Conservation (phyloP, 768 basidiomycete genomes). For the Lactarius vividus region DNA sequence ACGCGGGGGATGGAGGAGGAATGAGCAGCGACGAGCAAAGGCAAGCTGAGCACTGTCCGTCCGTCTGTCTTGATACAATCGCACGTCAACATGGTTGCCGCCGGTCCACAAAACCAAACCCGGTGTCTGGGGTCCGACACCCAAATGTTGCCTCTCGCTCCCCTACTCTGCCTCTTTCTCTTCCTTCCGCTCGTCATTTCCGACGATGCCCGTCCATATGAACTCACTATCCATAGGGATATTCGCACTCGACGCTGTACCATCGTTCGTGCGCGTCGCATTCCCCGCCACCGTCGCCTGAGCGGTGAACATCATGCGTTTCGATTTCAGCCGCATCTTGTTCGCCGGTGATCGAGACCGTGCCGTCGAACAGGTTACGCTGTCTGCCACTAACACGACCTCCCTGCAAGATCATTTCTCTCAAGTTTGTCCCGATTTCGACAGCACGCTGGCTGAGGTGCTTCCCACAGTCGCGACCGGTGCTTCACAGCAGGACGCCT, state of each 20-base stretch:
- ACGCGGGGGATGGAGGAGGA: neutral
- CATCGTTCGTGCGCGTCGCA: slow-evolving; percentile 10
- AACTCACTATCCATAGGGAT: slow-evolving; percentile 29
- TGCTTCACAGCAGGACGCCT: slow-evolving; percentile 9
- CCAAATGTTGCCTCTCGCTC: neutral
- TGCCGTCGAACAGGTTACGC: slow-evolving; percentile 14
- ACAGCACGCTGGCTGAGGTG: neutral
- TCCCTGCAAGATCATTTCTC: slow-evolving; percentile 3
- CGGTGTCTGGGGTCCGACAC: neutral
- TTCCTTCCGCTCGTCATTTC: neutral
- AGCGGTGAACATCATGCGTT: slow-evolving; percentile 19
- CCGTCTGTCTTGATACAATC: neutral
- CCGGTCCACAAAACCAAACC: neutral
- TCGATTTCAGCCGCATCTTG: slow-evolving; percentile 5
- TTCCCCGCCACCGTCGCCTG: slow-evolving; percentile 21
- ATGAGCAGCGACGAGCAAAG: neutral
- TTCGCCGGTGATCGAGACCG: slow-evolving; percentile 2
- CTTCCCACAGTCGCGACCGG: neutral
- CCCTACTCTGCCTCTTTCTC: neutral
- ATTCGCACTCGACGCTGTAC: slow-evolving; percentile 22
- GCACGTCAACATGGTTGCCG: neutral
- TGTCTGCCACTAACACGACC: neutral
- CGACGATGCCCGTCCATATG: slow-evolving; percentile 12
- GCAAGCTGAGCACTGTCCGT: neutral
- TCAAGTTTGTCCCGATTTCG: slow-evolving; percentile 8